phyloP scores from a whole-genome alignment of 148 eudicot species.

The Cornus kousa region DNA sequence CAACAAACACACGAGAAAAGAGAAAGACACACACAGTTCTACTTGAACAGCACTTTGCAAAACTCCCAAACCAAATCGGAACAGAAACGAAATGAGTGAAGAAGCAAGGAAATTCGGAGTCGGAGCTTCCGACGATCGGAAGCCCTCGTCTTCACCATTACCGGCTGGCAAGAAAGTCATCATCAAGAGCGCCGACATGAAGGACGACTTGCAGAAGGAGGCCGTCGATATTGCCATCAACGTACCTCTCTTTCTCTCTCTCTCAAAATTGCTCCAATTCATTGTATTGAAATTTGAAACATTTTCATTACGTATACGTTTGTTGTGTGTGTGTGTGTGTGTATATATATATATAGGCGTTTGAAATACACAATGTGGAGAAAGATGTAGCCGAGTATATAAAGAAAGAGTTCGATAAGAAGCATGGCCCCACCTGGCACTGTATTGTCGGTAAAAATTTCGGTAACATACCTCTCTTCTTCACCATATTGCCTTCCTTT shows the following conservation, averaged over 20 bases:
- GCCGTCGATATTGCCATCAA: constrained; percentile 78
- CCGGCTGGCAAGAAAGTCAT: constrained; percentile 48
- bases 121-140: constrained; percentile 51
- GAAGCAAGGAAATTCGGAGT: constrained; percentile 23
- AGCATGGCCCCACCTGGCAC: constrained; percentile 95
- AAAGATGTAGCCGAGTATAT: constrained; percentile 95
- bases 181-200: constrained; percentile 89
- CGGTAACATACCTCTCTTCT: constrained; percentile 36
- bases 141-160: constrained; percentile 31
- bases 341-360: constrained; percentile 43
- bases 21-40: too few species aligned
- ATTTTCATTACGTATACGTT: too few species aligned
- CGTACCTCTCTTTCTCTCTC: not conserved
- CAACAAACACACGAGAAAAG: too few species aligned
- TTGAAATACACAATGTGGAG: constrained; percentile 81
- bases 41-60: too few species aligned
- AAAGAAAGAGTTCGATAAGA: constrained; percentile 94
- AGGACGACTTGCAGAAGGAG: constrained; percentile 74
- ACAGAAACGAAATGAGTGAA: constrained; percentile 36
- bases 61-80: too few species aligned
- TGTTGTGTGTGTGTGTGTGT: too few species aligned
- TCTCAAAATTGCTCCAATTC: not conserved
- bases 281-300: too few species aligned
- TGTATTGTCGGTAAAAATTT: constrained; percentile 98
- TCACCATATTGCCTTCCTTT: not conserved